Evolutionary conservation across 2,329 filamentous ascomycete species (phyloP).

Genomic region (Aspergillus persii): DNA sequence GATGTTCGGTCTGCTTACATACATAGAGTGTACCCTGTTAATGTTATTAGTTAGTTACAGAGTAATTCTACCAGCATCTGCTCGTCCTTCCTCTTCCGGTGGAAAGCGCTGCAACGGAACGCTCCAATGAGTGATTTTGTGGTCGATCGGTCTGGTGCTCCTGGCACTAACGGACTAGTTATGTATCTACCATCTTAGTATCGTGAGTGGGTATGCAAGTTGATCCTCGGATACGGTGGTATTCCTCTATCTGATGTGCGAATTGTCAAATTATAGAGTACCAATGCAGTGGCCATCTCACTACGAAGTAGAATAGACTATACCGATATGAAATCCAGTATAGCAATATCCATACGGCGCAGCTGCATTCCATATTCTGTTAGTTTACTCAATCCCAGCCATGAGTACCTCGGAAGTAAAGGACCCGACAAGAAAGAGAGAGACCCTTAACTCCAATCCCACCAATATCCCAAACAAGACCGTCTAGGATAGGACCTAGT

Average conservation of each 20-base stretch:
- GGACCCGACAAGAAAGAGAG: neutral
- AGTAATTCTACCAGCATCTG: neutral
- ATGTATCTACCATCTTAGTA: too few species aligned
- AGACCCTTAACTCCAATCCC: neutral
- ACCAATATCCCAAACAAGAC: neutral
- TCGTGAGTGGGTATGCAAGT: neutral
- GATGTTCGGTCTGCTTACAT: too few species aligned
- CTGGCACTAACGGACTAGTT: too few species aligned
- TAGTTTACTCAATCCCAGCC: neutral
- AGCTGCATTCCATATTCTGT: neutral
- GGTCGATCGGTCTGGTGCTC: neutral
- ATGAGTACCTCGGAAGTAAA: neutral
- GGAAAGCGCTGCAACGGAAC: neutral
- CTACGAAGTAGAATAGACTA: neutral
- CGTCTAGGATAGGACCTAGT: neutral
- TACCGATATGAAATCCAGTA: neutral
- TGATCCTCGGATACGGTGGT: neutral
- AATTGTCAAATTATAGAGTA: too few species aligned
- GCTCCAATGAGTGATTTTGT: neutral
- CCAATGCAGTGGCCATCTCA: too few species aligned
- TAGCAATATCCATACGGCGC: neutral
- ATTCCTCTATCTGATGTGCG: too few species aligned
- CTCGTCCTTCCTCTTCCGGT: neutral
- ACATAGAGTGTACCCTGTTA: too few species aligned
- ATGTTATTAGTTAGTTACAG: neutral